Conservation (phyloP, 306 rosid species). For the Cucurbita ficifolia region DNA sequence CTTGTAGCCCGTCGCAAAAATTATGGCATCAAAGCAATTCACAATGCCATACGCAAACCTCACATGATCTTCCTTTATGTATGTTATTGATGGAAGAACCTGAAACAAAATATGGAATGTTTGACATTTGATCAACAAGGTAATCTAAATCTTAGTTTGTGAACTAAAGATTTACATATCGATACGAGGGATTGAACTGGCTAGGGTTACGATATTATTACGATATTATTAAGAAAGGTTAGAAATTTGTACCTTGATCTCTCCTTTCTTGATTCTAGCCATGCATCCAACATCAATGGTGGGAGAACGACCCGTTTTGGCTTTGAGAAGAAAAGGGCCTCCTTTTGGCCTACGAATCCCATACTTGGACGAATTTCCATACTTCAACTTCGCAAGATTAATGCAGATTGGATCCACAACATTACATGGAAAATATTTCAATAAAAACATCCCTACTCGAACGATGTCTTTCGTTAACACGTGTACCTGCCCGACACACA, state of each 20-base stretch:
- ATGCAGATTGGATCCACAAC: constrained; percentile 22
- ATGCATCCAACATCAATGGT: constrained; percentile 56
- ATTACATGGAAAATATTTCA: constrained; percentile 16
- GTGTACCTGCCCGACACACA: constrained; percentile 20
- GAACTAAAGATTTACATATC: no score
- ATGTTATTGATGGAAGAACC: constrained; percentile 30
- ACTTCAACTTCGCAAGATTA: constrained; percentile 16
- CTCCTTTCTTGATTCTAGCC: constrained; percentile 19
- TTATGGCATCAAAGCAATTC: constrained; percentile 27
- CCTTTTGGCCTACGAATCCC: constrained; percentile 32
- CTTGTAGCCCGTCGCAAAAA: constrained; percentile 60
- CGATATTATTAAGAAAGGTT: no score
- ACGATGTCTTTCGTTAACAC: constrained; percentile 36
- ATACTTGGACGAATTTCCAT: constrained; percentile 27
- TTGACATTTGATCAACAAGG: neutral
- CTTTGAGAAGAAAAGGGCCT: constrained; percentile 40
- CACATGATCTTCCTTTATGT: constrained; percentile 10
- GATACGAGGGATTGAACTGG: no score
- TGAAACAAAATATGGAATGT: neutral
- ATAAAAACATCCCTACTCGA: constrained; percentile 27
- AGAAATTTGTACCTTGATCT: constrained; percentile 23
- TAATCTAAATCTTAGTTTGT: no score
- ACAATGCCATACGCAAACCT: constrained; percentile 27
- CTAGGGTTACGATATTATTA: no score
- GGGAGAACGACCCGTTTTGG: constrained; percentile 30